Percentiles rank a stretch among this genome's conserved stretches.
Conservation (phyloP, 75 land plant species). For the Adiantum capillusveneris region DNA sequence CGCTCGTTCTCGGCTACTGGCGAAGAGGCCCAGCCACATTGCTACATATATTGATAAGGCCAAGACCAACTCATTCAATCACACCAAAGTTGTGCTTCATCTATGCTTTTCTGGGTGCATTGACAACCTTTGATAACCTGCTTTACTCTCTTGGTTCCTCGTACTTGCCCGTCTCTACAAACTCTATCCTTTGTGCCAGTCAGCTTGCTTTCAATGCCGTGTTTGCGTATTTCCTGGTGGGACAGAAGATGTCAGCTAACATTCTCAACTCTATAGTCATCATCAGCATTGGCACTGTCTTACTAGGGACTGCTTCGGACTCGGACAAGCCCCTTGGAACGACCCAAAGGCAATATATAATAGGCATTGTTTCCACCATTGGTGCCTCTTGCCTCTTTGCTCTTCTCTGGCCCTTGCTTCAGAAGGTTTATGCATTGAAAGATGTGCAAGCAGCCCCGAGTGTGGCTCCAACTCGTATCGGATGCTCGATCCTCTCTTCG, state of each 20-base stretch:
- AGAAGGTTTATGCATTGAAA: constrained; percentile 29
- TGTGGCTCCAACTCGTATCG: no score
- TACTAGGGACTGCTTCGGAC: constrained; percentile 27
- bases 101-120: constrained; percentile 29
- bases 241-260: constrained; percentile 35
- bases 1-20: constrained; percentile 4
- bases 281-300: constrained; percentile 37
- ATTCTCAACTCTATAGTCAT: constrained; percentile 44
- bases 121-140: constrained; percentile 21
- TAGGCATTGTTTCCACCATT: constrained; percentile 40
- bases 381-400: constrained; percentile 38
- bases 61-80: background rate
- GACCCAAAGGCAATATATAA: constrained; percentile 14
- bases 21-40: background rate
- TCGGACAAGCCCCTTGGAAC: constrained; percentile 11
- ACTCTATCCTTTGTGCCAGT: constrained; percentile 41
- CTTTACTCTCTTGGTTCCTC: constrained; percentile 38
- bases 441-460: no score
- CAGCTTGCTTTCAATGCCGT: constrained; percentile 54
- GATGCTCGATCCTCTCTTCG: no score
- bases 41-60: background rate
- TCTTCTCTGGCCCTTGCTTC: constrained; percentile 25
- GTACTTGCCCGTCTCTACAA: constrained; percentile 52
- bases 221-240: constrained; percentile 42
- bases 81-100: constrained; percentile 13